These are phyloP conservation scores for Apiotrichum laibachii DNA, from an alignment of 1,284 basidiomycete species.

Conservation along the genomic window DNA sequence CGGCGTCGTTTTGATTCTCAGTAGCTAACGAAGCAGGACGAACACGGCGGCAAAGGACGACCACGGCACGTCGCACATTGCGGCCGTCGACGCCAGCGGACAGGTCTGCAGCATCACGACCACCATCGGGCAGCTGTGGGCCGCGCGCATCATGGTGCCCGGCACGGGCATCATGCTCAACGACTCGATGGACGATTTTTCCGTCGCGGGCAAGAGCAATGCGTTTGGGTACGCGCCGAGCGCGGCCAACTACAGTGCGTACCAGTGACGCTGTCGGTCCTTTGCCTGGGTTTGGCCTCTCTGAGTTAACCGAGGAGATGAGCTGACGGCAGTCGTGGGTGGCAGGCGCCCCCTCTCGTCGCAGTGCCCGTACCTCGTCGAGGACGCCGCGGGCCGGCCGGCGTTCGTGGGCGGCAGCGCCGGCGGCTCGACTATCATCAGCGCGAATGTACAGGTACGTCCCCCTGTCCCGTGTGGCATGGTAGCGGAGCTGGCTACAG, in stretches of 20 bases:
- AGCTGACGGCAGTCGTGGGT: constrained; percentile 23
- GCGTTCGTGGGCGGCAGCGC: constrained; percentile 40
- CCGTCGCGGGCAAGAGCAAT: constrained; percentile 38
- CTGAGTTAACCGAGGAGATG: no score
- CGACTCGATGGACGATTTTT: constrained; percentile 48
- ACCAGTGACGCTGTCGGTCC: no score
- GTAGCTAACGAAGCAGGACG: not conserved
- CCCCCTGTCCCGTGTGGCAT: no score
- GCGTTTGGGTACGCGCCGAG: constrained; percentile 42
- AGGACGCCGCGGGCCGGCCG: constrained; percentile 14
- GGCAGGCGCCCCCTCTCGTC: constrained; percentile 44
- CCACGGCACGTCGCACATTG: constrained; percentile 45
- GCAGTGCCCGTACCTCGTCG: constrained; percentile 44
- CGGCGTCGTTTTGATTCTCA: not conserved
- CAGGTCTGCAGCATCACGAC: constrained; percentile 43
- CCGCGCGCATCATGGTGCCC: constrained; percentile 45
- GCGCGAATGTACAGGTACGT: constrained; percentile 38
- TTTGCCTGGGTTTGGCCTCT: no score
- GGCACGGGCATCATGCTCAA: constrained; percentile 45
- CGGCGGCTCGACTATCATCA: constrained; percentile 47
- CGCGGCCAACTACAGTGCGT: constrained; percentile 33
- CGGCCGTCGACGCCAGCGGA: constrained; percentile 38
- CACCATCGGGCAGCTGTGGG: constrained; percentile 43
- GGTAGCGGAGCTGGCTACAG: no score
- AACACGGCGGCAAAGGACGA: not conserved